Evolutionary conservation across 192 early-diverging fungal genomes (phyloP).

Genomic region (Thamnidium elegans): DNA sequence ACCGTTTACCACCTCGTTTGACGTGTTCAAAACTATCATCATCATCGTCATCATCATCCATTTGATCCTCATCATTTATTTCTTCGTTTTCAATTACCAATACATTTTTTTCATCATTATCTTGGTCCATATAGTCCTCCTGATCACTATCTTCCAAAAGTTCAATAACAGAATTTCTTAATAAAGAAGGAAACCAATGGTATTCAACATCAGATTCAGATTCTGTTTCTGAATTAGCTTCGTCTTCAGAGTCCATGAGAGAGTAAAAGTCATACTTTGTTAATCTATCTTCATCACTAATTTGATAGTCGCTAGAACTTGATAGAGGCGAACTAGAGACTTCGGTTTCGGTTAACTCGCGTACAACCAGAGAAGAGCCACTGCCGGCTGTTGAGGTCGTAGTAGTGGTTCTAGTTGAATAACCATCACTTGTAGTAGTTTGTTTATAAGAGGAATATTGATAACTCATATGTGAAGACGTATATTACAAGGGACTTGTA

Average conservation of each 20-base stretch:
- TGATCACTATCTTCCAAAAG: conserved; percentile 5
- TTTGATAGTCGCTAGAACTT: background rate
- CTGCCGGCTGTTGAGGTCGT: background rate
- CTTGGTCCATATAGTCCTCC: background rate
- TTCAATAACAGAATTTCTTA: conserved; percentile 5
- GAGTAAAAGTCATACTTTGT: conserved; percentile 9
- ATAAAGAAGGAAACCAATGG: conserved; percentile 20
- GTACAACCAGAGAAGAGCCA: background rate
- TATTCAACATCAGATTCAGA: conserved; percentile 18
- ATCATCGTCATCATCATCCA: background rate
- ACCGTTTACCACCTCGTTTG: background rate
- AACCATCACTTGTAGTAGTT: background rate
- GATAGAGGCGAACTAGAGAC: background rate
- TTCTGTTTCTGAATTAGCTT: background rate
- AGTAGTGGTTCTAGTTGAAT: background rate
- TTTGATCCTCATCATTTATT: background rate
- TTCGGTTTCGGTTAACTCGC: conserved; percentile 7
- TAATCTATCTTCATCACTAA: conserved; percentile 1
- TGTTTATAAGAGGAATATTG: conserved; percentile 3
- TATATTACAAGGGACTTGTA: background rate
- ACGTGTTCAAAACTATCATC: background rate
- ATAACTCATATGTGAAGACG: background rate
- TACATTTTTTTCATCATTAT: background rate
- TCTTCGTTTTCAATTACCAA: background rate
- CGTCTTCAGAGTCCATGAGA: conserved; percentile 2